A percentile compares a stretch with the other conserved stretches of the same genome.
phyloP scores from a whole-genome alignment of 2,329 filamentous ascomycete genomes.

The Penicillium sp. region DNA sequence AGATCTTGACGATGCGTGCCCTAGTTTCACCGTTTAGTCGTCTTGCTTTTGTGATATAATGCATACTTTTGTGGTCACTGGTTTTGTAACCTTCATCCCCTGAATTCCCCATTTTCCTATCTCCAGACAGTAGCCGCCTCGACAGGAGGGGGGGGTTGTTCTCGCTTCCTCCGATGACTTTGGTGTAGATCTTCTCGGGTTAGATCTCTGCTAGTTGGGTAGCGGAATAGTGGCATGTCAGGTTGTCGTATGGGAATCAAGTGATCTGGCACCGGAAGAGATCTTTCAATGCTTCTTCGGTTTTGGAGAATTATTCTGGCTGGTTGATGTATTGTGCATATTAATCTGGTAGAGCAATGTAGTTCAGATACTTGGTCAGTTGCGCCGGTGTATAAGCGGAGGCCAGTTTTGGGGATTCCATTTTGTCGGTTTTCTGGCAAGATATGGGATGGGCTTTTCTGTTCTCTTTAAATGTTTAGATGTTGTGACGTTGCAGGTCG shows the following conservation, averaged over 20 bases:
- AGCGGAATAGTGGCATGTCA: constrained; percentile 54
- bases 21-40: constrained; percentile 23
- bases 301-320: constrained; percentile 33
- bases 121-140: constrained; percentile 64
- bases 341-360: constrained; percentile 32
- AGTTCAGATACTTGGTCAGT: constrained; percentile 33
- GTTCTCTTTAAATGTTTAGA: no score
- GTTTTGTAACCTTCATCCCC: constrained; percentile 16
- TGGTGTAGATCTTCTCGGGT: constrained; percentile 51
- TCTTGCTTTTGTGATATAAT: not conserved
- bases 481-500: no score
- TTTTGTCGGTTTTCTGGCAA: not conserved
- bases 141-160: constrained; percentile 29
- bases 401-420: not conserved
- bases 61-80: not conserved
- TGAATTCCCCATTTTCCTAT: constrained; percentile 43
- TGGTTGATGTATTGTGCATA: constrained; percentile 19
- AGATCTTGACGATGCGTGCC: constrained; percentile 59
- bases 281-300: constrained; percentile 43
- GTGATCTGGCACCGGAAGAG: constrained; percentile 47
- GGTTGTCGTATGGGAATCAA: constrained; percentile 58
- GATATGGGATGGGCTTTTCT: no score
- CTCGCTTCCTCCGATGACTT: constrained; percentile 43
- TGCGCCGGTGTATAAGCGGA: constrained; percentile 33
- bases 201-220: constrained; percentile 46